These are phyloP conservation scores for Diospyros kaki DNA, from an alignment of 148 eudicot species.

Conservation along the genomic window DNA sequence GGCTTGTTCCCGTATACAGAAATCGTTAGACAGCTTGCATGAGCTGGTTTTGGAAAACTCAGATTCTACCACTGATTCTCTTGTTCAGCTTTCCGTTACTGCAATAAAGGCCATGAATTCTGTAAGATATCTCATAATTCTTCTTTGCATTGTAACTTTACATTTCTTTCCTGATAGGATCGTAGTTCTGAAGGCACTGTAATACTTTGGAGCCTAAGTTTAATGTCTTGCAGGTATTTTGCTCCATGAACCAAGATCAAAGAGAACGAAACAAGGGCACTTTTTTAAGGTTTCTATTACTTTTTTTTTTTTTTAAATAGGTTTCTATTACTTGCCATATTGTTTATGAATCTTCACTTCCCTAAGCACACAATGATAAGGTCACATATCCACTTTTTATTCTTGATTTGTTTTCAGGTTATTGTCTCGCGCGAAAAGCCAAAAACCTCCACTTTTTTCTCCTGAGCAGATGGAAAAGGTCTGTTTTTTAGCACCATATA, in stretches of 20 bases:
- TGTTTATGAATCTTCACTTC: too few species aligned
- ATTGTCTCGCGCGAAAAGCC: conserved; percentile 46
- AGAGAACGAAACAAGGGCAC: conserved; percentile 52
- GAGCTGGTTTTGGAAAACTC: conserved; percentile 45
- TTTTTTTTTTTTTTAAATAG: conserved; percentile 11
- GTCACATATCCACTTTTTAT: conserved; percentile 7
- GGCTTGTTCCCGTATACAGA: conserved; percentile 50
- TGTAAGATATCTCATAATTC: conserved; percentile 38
- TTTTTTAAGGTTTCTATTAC: conserved; percentile 49
- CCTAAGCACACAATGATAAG: too few species aligned
- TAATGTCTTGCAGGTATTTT: conserved; percentile 52
- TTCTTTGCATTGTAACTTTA: background rate
- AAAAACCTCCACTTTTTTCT: conserved; percentile 48
- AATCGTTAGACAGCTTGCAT: conserved; percentile 42
- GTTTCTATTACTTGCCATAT: conserved; percentile 8
- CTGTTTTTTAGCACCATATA: conserved; percentile 7
- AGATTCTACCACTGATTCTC: conserved; percentile 46
- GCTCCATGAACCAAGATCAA: conserved; percentile 44
- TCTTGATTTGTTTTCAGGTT: conserved; percentile 45
- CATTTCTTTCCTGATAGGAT: background rate
- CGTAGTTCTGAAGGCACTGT: background rate
- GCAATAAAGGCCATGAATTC: conserved; percentile 53
- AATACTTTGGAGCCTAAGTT: background rate
- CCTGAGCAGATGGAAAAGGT: conserved; percentile 80
- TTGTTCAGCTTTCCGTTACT: conserved; percentile 48